Base-by-base conservation (phyloP, 2,329 filamentous ascomycete genomes). In the Aureobasidium sp. region DNA sequence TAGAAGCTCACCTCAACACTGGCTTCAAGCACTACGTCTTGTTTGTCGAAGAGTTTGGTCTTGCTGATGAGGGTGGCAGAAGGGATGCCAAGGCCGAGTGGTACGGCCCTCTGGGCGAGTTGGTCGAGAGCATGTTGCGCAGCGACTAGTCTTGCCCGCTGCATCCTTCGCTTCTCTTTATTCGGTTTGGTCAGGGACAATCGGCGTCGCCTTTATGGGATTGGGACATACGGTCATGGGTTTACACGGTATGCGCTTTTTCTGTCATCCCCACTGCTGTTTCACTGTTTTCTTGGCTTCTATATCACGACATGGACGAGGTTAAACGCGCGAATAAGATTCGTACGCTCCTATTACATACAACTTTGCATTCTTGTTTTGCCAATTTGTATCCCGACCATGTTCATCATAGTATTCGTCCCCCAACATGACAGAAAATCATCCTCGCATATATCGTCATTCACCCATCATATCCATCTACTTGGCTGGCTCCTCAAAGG, bases 21-120 rank as follows among this genome's bases (percentile, higher is more conserved):
- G 96, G 91, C 78, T 99, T 99, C 85, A 99, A 99, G 83, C 94
- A 99, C 77, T 99, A 97, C 72, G 94, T 99, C 65, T 84, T 99
- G 63, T 99, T 99, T 77, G 91, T 99, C 68, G 92, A 99, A 75
- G 95, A 99, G 82, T 94, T 97, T 77, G 87, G 85, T 68, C 78
- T 99, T 68, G 91, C 91, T 31, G 95, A 87, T 71, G 94, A 93
- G 56, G 76, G 74, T 63, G 71, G 72, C 5, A 71, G 68, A 60
- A 73, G 70, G 69, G 71, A 70, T 65, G 60, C 60, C 15, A 62
- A 62, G 3, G 69, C 69, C n/a, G 94, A 99, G 75, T 99, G 93
- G 79, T 99, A 93, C 88, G 94, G 94, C 1, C 94, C 94, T 14
- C 75, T 99, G 63, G 93, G 93, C 12, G 94, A 99, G 75, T 79